phyloP scores from a whole-genome alignment of 345 rosid genomes.

The Pistacia atlantica region DNA sequence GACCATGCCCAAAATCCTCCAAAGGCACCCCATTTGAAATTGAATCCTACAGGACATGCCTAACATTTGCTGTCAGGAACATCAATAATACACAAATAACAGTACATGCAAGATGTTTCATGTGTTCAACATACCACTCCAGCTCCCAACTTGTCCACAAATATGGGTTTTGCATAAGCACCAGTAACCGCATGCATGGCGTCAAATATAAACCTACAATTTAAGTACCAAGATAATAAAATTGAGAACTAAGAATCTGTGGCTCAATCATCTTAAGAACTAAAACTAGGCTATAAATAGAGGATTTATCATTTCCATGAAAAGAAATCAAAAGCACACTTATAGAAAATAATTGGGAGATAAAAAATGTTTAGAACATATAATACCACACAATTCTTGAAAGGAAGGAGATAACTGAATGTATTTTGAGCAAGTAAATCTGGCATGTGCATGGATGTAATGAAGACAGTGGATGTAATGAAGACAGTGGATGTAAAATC shows the following conservation, averaged over 20 bases:
- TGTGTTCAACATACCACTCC: conserved; percentile 45
- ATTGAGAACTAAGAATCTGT: not conserved
- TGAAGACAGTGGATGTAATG: conserved; percentile 2
- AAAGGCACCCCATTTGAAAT: conserved; percentile 82
- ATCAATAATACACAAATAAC: conserved; percentile 14
- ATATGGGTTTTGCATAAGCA: conserved; percentile 92
- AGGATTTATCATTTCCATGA: conserved; percentile 1
- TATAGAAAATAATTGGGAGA: not conserved
- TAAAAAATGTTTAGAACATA: not conserved
- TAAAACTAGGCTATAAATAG: not conserved
- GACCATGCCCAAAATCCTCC: conserved; percentile 97
- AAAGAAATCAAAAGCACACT: not conserved
- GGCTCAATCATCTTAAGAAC: conserved; percentile 7
- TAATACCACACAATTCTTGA: not conserved
- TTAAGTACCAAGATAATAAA: conserved; percentile 6
- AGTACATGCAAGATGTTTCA: conserved; percentile 21
- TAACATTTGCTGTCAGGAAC: conserved; percentile 28
- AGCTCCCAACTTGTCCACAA: conserved; percentile 86
- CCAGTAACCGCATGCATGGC: conserved; percentile 99
- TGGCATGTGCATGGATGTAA: not conserved
- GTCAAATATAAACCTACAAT: conserved; percentile 75
- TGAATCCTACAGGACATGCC: conserved; percentile 61
- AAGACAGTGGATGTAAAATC: conserved; percentile 6
- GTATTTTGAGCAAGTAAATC: not conserved
- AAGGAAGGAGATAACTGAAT: not conserved